Base-by-base conservation (phyloP, 2,329 filamentous ascomycete genomes). In the Fusarium oligoseptatum region DNA sequence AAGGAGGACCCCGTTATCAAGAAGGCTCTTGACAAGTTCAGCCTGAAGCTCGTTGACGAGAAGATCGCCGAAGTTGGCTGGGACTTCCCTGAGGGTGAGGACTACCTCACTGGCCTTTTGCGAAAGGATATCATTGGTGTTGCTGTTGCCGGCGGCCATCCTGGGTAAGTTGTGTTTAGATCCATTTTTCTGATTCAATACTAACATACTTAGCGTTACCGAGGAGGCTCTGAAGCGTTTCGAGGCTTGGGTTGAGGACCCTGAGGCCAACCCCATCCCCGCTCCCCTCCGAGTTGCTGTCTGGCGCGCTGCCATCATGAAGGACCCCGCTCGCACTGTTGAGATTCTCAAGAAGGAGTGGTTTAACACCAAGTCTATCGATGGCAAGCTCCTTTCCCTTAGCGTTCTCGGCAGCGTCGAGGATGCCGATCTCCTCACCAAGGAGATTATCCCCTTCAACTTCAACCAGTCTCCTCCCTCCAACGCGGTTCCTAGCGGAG, bases 301-400 rank as follows among this genome's bases (percentile, higher is more conserved):
- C 69, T 98, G 95, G 87, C 91, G 92, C 68, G 92, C 95, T 39
- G 93, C 91, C 29, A 88, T 98, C 69, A 92, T 91, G 73, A 83
- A 84, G 67, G 90, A 95, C 74, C 91, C 95, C 8, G 91, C 90
- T 9, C 88, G 89, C 62, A 86, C 91, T 17, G 94, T 95, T 75
- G 88, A 93, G 32, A 89, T 92, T 9, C 88, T 99, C 64, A 95
- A 96, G 86, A 91, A 94, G 64, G 95, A 98, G 82, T 98, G 94
- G 88, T 88, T 91, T 73, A 92, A 87, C 60, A 97, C 95, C 14
- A 92, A 93, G 62, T 94, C 95, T 9, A 92, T 98, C 41, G 97
- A 98, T 79, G 95, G 95, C 78, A 97, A 95, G 83, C 95, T 98
- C 76, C 93, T 97, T 74, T 93, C 91, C 75, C 89, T 98, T 4